These are phyloP conservation scores for Nicotiana knightiana DNA, from an alignment of 257 asterid species.

Conservation along the genomic window DNA sequence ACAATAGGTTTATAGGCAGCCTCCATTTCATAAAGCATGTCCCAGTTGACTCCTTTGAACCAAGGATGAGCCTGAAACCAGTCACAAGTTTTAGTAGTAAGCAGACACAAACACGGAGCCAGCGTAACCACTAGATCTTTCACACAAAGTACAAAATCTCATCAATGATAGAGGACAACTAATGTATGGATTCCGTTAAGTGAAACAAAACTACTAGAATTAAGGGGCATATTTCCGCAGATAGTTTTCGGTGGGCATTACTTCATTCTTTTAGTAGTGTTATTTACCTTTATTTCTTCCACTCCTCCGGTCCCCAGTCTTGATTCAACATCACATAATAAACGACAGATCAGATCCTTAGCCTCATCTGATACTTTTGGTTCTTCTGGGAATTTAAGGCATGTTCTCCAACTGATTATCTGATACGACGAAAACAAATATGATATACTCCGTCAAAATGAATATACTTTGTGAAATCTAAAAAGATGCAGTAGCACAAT, in stretches of 20 bases:
- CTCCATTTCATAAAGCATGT: conserved; percentile 83
- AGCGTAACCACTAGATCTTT: neutral
- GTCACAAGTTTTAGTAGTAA: neutral
- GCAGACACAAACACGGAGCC: neutral
- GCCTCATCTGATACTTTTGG: conserved; percentile 83
- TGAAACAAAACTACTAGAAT: neutral
- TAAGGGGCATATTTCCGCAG: neutral
- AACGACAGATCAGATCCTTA: conserved; percentile 77
- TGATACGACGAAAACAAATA: conserved; percentile 21
- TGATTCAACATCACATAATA: conserved; percentile 84
- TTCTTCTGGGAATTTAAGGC: conserved; percentile 91
- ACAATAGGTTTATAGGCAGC: conserved; percentile 91
- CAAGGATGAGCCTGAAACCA: conserved; percentile 83
- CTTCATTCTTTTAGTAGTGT: neutral
- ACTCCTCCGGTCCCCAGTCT: conserved; percentile 95
- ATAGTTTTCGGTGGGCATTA: neutral
- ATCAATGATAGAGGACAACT: neutral
- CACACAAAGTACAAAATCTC: neutral
- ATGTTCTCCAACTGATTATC: conserved; percentile 91
- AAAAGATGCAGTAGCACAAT: neutral
- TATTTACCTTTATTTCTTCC: conserved; percentile 81
- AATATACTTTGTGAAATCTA: neutral
- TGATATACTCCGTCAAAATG: neutral
- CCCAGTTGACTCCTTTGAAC: conserved; percentile 80
- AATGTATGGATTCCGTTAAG: neutral